These are phyloP conservation scores for Sinapis alba DNA, from an alignment of 441 rosid species.

Conservation along the genomic window DNA sequence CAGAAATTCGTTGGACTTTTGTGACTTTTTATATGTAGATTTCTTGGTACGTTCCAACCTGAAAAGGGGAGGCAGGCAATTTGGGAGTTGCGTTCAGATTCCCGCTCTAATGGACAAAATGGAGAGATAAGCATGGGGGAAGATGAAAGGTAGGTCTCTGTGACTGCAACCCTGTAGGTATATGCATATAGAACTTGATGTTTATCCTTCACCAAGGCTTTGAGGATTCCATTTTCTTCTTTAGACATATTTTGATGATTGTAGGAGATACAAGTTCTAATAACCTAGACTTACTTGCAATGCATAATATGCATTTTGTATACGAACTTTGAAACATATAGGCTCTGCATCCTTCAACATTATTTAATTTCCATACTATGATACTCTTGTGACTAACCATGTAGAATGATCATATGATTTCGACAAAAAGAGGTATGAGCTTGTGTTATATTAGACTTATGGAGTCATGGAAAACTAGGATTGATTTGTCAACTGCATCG, in stretches of 20 bases:
- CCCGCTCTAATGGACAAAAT: slow-evolving; percentile 59
- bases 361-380: background rate
- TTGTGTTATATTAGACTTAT: slow-evolving; percentile 5
- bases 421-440: background rate
- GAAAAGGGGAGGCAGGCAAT: slow-evolving; percentile 75
- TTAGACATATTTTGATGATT: slow-evolving; percentile 1
- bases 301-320: slow-evolving; percentile 5
- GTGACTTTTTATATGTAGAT: slow-evolving; percentile 52
- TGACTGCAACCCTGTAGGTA: slow-evolving; percentile 24
- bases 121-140: slow-evolving; percentile 59
- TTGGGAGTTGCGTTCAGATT: slow-evolving; percentile 92
- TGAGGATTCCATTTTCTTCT: slow-evolving; percentile 27
- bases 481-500: slow-evolving; percentile 15
- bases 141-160: slow-evolving; percentile 67
- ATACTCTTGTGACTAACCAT: slow-evolving; percentile 19
- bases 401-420: background rate
- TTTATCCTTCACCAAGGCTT: slow-evolving; percentile 18
- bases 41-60: slow-evolving; percentile 93
- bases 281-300: slow-evolving; percentile 19
- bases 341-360: background rate
- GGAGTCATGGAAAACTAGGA: slow-evolving; percentile 14
- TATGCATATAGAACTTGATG: slow-evolving; percentile 6
- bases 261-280: background rate
- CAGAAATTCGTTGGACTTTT: slow-evolving; percentile 8
- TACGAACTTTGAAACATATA: slow-evolving; percentile 23